A percentile compares a stretch with the other conserved stretches of the same genome.
phyloP scores from a whole-genome alignment of 2,329 filamentous ascomycete genomes.

The Hypoxylon sp. region DNA sequence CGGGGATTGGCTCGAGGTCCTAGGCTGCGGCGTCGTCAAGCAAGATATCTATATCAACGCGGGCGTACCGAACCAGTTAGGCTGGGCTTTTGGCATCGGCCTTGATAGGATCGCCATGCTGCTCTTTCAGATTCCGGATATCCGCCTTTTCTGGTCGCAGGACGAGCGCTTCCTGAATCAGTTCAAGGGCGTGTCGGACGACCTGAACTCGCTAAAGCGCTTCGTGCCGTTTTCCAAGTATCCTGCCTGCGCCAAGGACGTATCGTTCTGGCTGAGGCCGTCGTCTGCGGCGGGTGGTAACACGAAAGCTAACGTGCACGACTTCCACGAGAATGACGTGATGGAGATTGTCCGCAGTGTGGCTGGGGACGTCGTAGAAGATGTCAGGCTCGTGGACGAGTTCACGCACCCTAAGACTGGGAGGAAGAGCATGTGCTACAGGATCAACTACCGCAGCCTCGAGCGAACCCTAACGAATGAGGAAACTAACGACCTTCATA shows the following conservation, averaged over 20 bases:
- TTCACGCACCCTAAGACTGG: slow-evolving; percentile 91
- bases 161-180: slow-evolving; percentile 90
- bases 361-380: slow-evolving; percentile 87
- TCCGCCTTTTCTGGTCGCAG: slow-evolving; percentile 93
- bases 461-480: slow-evolving; percentile 90
- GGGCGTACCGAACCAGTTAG: slow-evolving; percentile 79
- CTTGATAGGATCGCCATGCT: slow-evolving; percentile 98
- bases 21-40: slow-evolving; percentile 92
- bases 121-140: slow-evolving; percentile 95
- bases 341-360: slow-evolving; percentile 94
- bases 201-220: slow-evolving; percentile 66
- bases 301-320: slow-evolving; percentile 57
- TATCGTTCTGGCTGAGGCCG: slow-evolving; percentile 88
- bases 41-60: slow-evolving; percentile 86
- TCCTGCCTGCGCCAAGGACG: slow-evolving; percentile 90
- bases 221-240: slow-evolving; percentile 94
- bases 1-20: slow-evolving; percentile 94
- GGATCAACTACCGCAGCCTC: slow-evolving; percentile 92
- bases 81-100: slow-evolving; percentile 96
- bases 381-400: slow-evolving; percentile 86
- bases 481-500: slow-evolving; percentile 84
- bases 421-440: slow-evolving; percentile 88
- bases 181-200: slow-evolving; percentile 75
- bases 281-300: slow-evolving; percentile 64
- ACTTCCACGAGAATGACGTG: slow-evolving; percentile 94